Evolutionary conservation across 768 basidiomycete genomes (phyloP).

Genomic region (Pleurotus giganteus): DNA sequence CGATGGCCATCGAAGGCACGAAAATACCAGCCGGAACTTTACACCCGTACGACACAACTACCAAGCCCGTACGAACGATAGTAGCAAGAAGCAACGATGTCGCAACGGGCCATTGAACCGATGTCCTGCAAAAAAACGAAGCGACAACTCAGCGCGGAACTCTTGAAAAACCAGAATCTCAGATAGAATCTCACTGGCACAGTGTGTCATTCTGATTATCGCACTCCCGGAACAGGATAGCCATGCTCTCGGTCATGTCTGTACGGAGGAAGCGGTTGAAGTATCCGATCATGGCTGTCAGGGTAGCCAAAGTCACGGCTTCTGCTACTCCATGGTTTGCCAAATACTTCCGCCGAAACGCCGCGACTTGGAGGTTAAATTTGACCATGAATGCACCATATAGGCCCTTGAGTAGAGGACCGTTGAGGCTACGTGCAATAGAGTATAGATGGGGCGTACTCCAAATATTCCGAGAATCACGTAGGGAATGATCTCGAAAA

Average conservation of each 20-base stretch:
- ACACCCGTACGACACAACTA: conserved; percentile 91
- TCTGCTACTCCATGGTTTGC: conserved; percentile 83
- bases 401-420: conserved; percentile 60
- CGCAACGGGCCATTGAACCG: conserved; percentile 91
- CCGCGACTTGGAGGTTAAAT: conserved; percentile 93
- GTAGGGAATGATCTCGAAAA: conserved; percentile 97
- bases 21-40: conserved; percentile 99
- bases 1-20: conserved; percentile 98
- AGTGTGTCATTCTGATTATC: conserved; percentile 92
- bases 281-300: conserved; percentile 92
- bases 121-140: conserved; percentile 49
- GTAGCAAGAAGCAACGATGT: conserved; percentile 92
- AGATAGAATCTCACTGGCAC: conserved; percentile 81
- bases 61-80: conserved; percentile 80
- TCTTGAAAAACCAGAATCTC: conserved; percentile 6
- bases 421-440: background rate
- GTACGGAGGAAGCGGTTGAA: conserved; percentile 93
- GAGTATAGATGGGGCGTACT: conserved; percentile 40
- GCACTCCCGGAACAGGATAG: conserved; percentile 93
- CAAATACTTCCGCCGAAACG: conserved; percentile 90
- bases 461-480: conserved; percentile 95
- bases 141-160: conserved; percentile 5
- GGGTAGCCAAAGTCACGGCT: conserved; percentile 79
- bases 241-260: conserved; percentile 97
- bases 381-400: conserved; percentile 98